phyloP scores from a whole-genome alignment of 352 stramenopile species.

The Pythium guiyangense region DNA sequence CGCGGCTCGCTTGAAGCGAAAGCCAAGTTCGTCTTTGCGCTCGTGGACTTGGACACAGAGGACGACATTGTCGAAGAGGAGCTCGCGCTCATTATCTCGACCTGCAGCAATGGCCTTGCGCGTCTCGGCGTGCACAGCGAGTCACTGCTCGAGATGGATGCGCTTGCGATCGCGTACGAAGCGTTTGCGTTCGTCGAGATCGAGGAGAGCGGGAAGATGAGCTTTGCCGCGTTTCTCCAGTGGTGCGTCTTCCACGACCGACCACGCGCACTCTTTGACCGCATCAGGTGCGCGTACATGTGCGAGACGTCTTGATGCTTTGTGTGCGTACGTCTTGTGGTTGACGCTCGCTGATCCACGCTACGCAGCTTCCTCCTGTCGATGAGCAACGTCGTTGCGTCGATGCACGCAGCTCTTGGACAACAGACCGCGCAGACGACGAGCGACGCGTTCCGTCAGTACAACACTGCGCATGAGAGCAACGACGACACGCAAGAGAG shows the following conservation, averaged over 20 bases:
- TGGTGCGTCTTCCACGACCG: conserved; percentile 68
- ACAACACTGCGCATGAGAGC: conserved; percentile 32
- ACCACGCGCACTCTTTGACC: conserved; percentile 47
- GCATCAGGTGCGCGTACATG: conserved; percentile 41
- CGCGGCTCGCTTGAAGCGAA: conserved; percentile 49
- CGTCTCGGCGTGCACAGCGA: conserved; percentile 26
- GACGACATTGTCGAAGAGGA: conserved; percentile 73
- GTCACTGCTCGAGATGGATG: conserved; percentile 34
- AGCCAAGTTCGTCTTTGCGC: conserved; percentile 50
- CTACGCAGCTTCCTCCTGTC: conserved; percentile 38
- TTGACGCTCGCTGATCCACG: neutral
- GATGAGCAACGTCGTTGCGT: conserved; percentile 24
- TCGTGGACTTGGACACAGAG: conserved; percentile 70
- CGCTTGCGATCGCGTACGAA: conserved; percentile 52
- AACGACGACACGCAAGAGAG: neutral
- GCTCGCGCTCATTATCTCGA: conserved; percentile 57
- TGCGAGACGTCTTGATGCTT: too few species aligned
- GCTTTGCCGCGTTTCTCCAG: conserved; percentile 45
- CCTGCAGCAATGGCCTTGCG: conserved; percentile 38
- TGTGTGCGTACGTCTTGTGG: too few species aligned
- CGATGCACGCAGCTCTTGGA: conserved; percentile 27
- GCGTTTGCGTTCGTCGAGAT: conserved; percentile 62
- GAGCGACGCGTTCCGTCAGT: conserved; percentile 20
- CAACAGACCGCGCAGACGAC: conserved; percentile 8
- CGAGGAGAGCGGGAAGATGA: conserved; percentile 71